Evolutionary conservation across 306 rosid species (phyloP).

Genomic region (Herpetospermum pedunculosum): DNA sequence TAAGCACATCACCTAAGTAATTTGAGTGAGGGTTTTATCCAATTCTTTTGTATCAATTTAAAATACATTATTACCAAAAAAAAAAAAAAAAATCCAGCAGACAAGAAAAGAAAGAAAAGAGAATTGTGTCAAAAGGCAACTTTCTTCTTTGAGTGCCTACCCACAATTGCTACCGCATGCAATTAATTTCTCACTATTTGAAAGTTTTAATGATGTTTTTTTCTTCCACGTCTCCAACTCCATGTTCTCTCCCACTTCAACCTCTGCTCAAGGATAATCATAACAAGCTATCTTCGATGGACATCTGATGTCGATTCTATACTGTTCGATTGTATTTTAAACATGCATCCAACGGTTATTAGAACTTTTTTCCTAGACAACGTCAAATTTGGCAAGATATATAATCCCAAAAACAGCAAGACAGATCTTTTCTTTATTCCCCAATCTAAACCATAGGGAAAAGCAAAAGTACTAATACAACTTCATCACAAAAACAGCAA

Average conservation of each 20-base stretch:
- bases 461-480: neutral
- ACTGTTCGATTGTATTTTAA: too few species aligned
- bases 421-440: neutral
- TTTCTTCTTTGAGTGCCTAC: conserved; percentile 1
- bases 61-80: too few species aligned
- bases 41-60: too few species aligned
- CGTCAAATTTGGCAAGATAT: neutral
- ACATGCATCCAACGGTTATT: neutral
- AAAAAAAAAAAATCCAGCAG: neutral
- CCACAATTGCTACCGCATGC: neutral
- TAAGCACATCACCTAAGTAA: too few species aligned
- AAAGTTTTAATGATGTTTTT: neutral
- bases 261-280: neutral
- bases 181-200: neutral
- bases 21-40: too few species aligned
- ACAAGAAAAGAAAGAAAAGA: neutral
- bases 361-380: neutral
- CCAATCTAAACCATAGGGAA: neutral
- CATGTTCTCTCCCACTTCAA: neutral
- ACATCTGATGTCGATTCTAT: too few species aligned
- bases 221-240: neutral
- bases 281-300: too few species aligned
- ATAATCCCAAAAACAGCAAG: neutral
- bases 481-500: neutral
- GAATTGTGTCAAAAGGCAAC: neutral